Percentiles rank a stretch among this genome's conserved stretches.
phyloP scores from a whole-genome alignment of 2,329 filamentous ascomycete genomes.

The Sporothrix variecibatus region DNA sequence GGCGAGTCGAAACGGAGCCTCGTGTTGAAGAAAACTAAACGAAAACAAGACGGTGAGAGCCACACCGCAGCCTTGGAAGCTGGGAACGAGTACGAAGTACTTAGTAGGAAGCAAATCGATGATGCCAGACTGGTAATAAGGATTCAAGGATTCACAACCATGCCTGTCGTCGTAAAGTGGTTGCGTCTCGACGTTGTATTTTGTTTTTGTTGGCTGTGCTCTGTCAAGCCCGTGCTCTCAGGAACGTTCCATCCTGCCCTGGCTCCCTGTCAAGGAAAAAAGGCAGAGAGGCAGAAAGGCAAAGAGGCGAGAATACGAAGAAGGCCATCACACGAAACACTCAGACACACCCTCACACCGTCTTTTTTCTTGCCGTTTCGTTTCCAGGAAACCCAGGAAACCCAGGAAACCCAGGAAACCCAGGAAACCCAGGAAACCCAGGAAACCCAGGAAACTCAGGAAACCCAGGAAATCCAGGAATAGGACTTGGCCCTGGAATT shows the following conservation, averaged over 20 bases:
- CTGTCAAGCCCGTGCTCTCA: background rate
- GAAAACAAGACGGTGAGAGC: background rate
- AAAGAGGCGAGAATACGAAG: background rate
- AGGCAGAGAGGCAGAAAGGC: background rate
- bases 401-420: background rate
- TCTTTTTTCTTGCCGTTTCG: background rate
- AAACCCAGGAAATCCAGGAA: background rate
- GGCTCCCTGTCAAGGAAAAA: background rate
- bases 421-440: background rate
- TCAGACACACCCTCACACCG: no score
- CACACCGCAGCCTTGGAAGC: background rate
- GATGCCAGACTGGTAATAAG: background rate
- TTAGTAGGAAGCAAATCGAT: background rate
- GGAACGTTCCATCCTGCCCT: background rate
- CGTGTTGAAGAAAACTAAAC: background rate
- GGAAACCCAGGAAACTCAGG: background rate
- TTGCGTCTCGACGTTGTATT: conserved; percentile 8
- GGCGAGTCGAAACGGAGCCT: background rate
- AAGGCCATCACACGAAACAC: background rate
- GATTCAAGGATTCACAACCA: background rate
- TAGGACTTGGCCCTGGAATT: background rate
- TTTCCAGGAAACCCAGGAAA: background rate
- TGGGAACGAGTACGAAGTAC: background rate
- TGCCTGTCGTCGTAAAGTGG: background rate
- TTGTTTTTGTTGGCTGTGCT: background rate